These are phyloP conservation scores for Hymenoscyphus linearis DNA, from an alignment of 2,329 filamentous ascomycete genomes.

Conservation along the genomic window DNA sequence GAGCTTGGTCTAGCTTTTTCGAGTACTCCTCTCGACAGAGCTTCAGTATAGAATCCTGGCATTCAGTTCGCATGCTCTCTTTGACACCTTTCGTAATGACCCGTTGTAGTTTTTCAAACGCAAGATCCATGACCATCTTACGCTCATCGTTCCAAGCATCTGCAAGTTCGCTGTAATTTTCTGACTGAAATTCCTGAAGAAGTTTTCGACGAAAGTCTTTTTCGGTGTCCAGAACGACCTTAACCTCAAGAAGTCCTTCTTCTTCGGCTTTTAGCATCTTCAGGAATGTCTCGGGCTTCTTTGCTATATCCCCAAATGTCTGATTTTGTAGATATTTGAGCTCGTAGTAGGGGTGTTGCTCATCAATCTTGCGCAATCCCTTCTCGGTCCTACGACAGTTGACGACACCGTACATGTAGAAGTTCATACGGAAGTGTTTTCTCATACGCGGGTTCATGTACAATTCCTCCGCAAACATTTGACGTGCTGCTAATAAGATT, in stretches of 20 bases:
- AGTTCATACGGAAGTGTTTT: slow-evolving; percentile 76
- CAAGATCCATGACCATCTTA: slow-evolving; percentile 75
- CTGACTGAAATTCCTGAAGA: slow-evolving; percentile 80
- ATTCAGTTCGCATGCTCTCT: slow-evolving; percentile 87
- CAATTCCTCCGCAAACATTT: slow-evolving; percentile 88
- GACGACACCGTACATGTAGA: slow-evolving; percentile 77
- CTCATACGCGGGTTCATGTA: slow-evolving; percentile 84
- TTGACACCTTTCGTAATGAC: slow-evolving; percentile 90
- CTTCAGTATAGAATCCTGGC: slow-evolving; percentile 86
- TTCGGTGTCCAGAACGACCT: slow-evolving; percentile 70
- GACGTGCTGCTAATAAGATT: slow-evolving; percentile 73
- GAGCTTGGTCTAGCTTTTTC: slow-evolving; percentile 87
- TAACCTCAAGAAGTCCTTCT: slow-evolving; percentile 85
- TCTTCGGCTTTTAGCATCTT: slow-evolving; percentile 98
- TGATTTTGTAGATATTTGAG: slow-evolving; percentile 95
- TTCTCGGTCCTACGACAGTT: slow-evolving; percentile 92
- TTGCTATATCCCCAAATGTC: slow-evolving; percentile 73
- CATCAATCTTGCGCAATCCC: slow-evolving; percentile 86
- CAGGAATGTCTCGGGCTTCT: slow-evolving; percentile 81
- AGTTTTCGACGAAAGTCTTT: slow-evolving; percentile 72
- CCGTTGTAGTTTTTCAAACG: slow-evolving; percentile 74
- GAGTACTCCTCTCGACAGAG: slow-evolving; percentile 85
- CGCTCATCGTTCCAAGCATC: slow-evolving; percentile 93
- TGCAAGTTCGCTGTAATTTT: slow-evolving; percentile 91
- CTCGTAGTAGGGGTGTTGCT: slow-evolving; percentile 93